Evolutionary conservation across 148 eudicot genomes (phyloP).

Genomic region (Simmondsia chinensis): DNA sequence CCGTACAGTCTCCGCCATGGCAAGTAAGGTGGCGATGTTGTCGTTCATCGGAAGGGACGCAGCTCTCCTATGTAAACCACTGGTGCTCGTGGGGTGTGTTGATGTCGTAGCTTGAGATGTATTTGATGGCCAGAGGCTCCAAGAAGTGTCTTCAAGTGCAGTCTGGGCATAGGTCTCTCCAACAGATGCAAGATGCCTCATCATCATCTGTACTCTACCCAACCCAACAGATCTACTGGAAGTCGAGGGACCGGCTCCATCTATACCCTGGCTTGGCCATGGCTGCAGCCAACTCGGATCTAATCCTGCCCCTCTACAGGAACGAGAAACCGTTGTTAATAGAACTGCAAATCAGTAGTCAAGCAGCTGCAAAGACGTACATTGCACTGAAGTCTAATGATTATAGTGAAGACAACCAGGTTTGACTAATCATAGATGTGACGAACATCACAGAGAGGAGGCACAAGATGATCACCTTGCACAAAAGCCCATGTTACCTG

Average conservation of each 20-base stretch:
- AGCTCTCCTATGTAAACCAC: conserved; percentile 41
- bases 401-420: too few species aligned
- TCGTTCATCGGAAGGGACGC: conserved; percentile 41
- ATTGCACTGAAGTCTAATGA: too few species aligned
- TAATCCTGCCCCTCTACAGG: conserved; percentile 51
- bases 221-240: conserved; percentile 53
- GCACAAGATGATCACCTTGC: too few species aligned
- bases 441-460: too few species aligned
- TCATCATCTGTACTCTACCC: conserved; percentile 87
- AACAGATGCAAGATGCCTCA: conserved; percentile 95
- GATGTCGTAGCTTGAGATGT: conserved; percentile 77
- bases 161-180: conserved; percentile 91
- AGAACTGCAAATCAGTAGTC: too few species aligned
- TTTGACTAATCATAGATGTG: too few species aligned
- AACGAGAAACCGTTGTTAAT: too few species aligned
- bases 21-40: conserved; percentile 61
- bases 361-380: too few species aligned
- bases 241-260: conserved; percentile 86
- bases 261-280: conserved; percentile 56
- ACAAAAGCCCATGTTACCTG: too few species aligned
- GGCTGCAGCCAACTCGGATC: conserved; percentile 67
- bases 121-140: conserved; percentile 79
- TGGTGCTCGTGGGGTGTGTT: conserved; percentile 29
- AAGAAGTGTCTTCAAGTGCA: conserved; percentile 79
- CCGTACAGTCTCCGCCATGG: conserved; percentile 94